Conservation (phyloP, 1,284 basidiomycete species). For the Cryptococcus sp. region DNA sequence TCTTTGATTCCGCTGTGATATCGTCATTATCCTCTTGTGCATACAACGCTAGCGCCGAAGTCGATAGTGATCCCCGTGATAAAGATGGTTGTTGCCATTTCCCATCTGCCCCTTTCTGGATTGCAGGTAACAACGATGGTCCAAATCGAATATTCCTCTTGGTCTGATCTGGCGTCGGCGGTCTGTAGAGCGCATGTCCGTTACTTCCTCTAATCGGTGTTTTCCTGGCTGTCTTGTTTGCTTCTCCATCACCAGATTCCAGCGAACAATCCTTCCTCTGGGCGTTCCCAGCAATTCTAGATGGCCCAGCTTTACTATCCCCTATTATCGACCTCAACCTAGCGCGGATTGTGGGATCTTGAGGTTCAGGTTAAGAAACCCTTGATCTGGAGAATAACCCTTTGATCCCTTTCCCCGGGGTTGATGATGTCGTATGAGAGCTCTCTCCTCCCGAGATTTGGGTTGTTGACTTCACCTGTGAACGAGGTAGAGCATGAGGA, state of each 20-base stretch:
- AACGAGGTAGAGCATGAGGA: too few species aligned
- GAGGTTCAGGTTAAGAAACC: constrained; percentile 15
- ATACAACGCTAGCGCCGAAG: constrained; percentile 22
- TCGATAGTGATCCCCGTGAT: constrained; percentile 33
- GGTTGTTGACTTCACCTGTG: neutral
- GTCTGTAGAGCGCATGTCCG: neutral
- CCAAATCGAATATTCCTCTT: constrained; percentile 17
- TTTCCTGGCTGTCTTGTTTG: neutral
- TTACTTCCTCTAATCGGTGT: neutral
- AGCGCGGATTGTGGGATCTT: constrained; percentile 12
- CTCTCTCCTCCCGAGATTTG: neutral
- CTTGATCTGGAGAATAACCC: constrained; percentile 21
- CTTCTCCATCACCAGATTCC: too few species aligned
- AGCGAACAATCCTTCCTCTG: neutral
- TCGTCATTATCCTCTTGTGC: constrained; percentile 9
- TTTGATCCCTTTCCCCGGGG: constrained; percentile 19
- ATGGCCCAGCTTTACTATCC: constrained; percentile 9
- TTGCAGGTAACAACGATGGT: constrained; percentile 17
- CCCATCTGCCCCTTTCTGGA: constrained; percentile 27
- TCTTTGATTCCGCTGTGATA: neutral
- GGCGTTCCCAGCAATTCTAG: neutral
- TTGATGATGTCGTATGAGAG: neutral
- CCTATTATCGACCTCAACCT: constrained; percentile 17
- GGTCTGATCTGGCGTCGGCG: constrained; percentile 9
- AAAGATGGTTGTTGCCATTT: constrained; percentile 37